Conservation (phyloP, 2,329 filamentous ascomycete genomes). For the Colletotrichum lentis region DNA sequence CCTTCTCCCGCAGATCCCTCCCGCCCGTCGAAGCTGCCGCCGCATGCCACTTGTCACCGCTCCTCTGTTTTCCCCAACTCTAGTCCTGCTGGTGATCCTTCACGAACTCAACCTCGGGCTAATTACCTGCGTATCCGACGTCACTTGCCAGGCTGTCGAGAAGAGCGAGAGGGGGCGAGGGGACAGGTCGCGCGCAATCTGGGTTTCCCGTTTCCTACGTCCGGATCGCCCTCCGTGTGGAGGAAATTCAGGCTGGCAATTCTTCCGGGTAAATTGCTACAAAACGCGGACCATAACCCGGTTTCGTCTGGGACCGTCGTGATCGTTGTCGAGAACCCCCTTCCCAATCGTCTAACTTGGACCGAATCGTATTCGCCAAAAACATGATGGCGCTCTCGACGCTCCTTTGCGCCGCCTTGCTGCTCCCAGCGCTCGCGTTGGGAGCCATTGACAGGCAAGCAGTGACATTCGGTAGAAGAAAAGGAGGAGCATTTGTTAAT, state of each 20-base stretch:
- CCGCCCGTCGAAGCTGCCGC: background rate
- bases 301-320: background rate
- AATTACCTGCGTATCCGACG: slow-evolving; percentile 13
- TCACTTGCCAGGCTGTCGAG: slow-evolving; percentile 2
- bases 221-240: slow-evolving; percentile 30
- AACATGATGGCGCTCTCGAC: background rate
- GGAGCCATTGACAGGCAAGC: slow-evolving; percentile 13
- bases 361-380: too few species aligned
- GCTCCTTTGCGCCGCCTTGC: slow-evolving; percentile 2
- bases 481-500: too few species aligned
- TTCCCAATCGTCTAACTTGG: too few species aligned
- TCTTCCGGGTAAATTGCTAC: slow-evolving; percentile 29
- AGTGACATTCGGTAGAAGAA: fast-evolving
- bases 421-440: slow-evolving; percentile 7
- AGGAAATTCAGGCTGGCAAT: slow-evolving; percentile 19
- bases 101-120: slow-evolving; percentile 7
- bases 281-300: background rate
- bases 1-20: background rate
- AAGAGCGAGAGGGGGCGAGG: slow-evolving; percentile 11
- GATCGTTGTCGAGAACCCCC: background rate
- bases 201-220: background rate
- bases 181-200: background rate
- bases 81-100: background rate
- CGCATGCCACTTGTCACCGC: background rate
- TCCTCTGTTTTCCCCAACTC: background rate